Conservation (phyloP, 2,329 filamentous ascomycete species). For the Penicillium glabrum region DNA sequence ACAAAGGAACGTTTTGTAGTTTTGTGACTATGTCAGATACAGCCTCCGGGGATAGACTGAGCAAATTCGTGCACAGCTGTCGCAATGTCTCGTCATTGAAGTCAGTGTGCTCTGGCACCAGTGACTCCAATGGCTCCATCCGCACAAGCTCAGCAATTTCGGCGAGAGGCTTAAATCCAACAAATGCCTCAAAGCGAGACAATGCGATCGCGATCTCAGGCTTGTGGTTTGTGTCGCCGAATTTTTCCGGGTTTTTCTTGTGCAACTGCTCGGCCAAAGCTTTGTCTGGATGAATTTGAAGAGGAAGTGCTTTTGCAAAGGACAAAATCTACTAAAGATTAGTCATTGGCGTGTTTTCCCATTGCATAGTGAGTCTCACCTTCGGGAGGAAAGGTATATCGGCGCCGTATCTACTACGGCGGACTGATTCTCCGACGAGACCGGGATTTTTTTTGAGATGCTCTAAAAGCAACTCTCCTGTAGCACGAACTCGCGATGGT, state of each 20-base stretch:
- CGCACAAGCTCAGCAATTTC: conserved; percentile 58
- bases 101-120: conserved; percentile 47
- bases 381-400: conserved; percentile 73
- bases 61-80: conserved; percentile 53
- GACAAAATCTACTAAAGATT: conserved; percentile 57
- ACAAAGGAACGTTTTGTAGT: conserved; percentile 47
- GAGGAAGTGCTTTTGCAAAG: conserved; percentile 68
- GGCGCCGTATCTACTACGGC: conserved; percentile 59
- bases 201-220: conserved; percentile 72
- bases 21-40: conserved; percentile 54
- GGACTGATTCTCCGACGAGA: conserved; percentile 60
- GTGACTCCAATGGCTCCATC: conserved; percentile 52
- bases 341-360: background rate
- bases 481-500: conserved; percentile 61
- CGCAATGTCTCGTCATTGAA: conserved; percentile 59
- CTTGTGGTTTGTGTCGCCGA: conserved; percentile 72
- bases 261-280: conserved; percentile 63
- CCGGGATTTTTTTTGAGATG: conserved; percentile 62
- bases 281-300: conserved; percentile 72
- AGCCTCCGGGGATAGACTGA: conserved; percentile 50
- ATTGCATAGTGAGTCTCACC: conserved; percentile 30
- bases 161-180: conserved; percentile 65
- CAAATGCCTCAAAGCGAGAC: conserved; percentile 68
- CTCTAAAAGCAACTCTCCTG: conserved; percentile 62
- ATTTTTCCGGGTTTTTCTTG: conserved; percentile 60